phyloP scores from a whole-genome alignment of 208 protist species.

The Leishmania lainsoni region DNA sequence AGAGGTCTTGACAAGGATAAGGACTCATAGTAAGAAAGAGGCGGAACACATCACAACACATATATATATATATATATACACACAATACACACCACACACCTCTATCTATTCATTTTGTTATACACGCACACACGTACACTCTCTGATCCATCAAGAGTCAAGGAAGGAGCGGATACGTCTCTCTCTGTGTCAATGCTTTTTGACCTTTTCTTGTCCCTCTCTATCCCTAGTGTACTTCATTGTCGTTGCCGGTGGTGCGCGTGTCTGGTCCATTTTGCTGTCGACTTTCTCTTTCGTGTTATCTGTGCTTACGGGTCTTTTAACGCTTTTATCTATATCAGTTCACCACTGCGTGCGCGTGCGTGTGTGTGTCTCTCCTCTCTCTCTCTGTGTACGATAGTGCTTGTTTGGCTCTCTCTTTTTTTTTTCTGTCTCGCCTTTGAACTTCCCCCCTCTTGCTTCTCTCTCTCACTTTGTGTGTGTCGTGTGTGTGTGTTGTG shows the following conservation, averaged over 20 bases:
- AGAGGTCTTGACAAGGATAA: not conserved
- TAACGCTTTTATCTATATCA: not conserved
- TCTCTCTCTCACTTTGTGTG: not conserved
- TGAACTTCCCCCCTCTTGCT: not conserved
- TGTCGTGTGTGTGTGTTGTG: no score
- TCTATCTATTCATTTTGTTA: not conserved
- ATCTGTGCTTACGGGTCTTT: not conserved
- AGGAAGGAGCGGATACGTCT: not conserved
- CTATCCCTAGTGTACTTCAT: conserved; percentile 6
- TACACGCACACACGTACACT: not conserved
- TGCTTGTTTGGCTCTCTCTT: conserved; percentile 10
- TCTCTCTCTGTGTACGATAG: not conserved
- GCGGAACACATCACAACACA: not conserved
- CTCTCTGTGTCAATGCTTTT: not conserved
- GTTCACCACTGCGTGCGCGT: not conserved
- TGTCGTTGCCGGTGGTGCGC: conserved; percentile 8
- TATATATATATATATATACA: conserved; percentile 9
- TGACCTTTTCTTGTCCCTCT: not conserved
- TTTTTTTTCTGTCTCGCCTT: conserved; percentile 9
- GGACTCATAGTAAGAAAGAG: not conserved
- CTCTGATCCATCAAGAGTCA: not conserved
- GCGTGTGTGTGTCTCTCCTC: not conserved
- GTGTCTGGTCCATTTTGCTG: not conserved
- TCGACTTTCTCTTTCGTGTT: not conserved
- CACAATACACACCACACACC: not conserved